phyloP scores from a whole-genome alignment of 805 yeast species.

The Hanseniaspora clermontiae region DNA sequence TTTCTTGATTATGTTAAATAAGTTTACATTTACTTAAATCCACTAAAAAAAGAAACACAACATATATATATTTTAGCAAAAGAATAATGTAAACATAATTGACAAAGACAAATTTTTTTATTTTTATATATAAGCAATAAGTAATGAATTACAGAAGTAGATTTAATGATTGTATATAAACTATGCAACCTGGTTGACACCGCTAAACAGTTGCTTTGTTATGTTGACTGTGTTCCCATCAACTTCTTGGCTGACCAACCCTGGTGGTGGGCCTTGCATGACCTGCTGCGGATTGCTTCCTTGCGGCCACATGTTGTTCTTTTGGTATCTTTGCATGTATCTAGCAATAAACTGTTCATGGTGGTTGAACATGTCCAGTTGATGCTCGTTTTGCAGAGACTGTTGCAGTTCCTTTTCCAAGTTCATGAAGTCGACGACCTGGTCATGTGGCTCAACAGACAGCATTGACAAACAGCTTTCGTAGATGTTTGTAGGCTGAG shows the following conservation, averaged over 20 bases:
- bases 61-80: neutral
- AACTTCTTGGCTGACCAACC: constrained; percentile 14
- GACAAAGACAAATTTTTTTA: no score
- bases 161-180: no score
- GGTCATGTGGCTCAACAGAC: neutral
- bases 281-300: constrained; percentile 15
- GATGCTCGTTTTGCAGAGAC: constrained; percentile 4
- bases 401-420: constrained; percentile 10
- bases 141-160: no score
- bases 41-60: neutral
- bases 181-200: constrained; percentile 39
- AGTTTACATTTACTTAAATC: no score
- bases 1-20: no score
- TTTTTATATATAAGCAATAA: no score
- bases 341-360: neutral
- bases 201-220: constrained; percentile 72
- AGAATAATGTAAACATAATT: neutral
- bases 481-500: neutral
- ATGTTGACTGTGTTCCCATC: constrained; percentile 53
- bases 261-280: constrained; percentile 20
- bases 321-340: neutral
- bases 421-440: neutral
- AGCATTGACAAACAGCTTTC: constrained; percentile 2
- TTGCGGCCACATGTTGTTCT: constrained; percentile 1
- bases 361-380: neutral